Percentiles rank a stretch among this genome's conserved stretches.
These are phyloP conservation scores for Coemansia sp. DNA, from an alignment of 192 early-diverging fungal genomes.

Conservation along the genomic window DNA sequence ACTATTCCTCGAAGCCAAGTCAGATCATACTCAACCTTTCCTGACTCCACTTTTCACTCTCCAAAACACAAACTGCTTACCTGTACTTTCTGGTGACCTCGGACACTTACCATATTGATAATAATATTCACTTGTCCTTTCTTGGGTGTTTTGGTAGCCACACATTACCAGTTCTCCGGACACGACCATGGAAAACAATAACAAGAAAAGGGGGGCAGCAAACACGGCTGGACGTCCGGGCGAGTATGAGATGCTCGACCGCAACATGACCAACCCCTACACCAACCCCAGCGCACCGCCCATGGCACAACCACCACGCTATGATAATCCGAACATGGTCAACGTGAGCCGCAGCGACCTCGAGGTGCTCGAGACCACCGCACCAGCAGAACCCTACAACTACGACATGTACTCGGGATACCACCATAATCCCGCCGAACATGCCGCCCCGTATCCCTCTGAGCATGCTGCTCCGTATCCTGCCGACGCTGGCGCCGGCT, in stretches of 20 bases:
- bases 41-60: no score
- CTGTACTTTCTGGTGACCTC: no score
- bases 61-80: no score
- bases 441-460: not conserved
- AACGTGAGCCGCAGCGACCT: constrained; percentile 51
- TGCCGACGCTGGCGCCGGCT: constrained; percentile 45
- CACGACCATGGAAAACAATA: constrained; percentile 32
- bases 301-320: constrained; percentile 20
- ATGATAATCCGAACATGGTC: constrained; percentile 11
- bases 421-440: constrained; percentile 13
- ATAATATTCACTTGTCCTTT: not conserved
- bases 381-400: constrained; percentile 21
- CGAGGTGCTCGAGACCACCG: constrained; percentile 50
- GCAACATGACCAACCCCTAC: constrained; percentile 30
- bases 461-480: constrained; percentile 9
- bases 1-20: no score
- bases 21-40: no score
- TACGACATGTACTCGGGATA: constrained; percentile 38
- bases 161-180: not conserved
- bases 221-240: constrained; percentile 20
- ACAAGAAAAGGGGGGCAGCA: constrained; percentile 18
- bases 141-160: constrained; percentile 3
- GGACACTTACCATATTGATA: no score
- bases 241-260: constrained; percentile 56
- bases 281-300: constrained; percentile 21